phyloP scores from a whole-genome alignment of 2,329 filamentous ascomycete genomes.

The Ophiocordyceps robertsii region DNA sequence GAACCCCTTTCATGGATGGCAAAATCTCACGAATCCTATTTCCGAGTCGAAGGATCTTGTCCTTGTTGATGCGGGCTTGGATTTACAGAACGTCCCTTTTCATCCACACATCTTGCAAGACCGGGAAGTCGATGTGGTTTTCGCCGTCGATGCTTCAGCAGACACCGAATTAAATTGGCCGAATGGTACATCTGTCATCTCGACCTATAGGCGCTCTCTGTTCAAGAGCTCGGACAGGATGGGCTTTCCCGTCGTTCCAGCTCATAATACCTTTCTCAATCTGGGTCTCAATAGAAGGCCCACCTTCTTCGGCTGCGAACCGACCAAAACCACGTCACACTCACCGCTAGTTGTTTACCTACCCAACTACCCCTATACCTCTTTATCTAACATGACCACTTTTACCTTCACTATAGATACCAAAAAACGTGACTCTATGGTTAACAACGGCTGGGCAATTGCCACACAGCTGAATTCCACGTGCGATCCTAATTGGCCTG shows the following conservation, averaged over 20 bases:
- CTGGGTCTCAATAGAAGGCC: constrained; percentile 44
- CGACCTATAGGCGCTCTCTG: constrained; percentile 41
- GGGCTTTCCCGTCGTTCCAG: constrained; percentile 45
- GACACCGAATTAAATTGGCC: constrained; percentile 46
- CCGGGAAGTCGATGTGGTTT: constrained; percentile 46
- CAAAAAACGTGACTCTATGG: constrained; percentile 71
- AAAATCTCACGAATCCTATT: constrained; percentile 26
- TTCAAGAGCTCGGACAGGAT: constrained; percentile 25
- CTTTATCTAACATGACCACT: constrained; percentile 55
- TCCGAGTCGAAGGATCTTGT: constrained; percentile 41
- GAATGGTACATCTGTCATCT: constrained; percentile 43
- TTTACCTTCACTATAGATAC: constrained; percentile 45
- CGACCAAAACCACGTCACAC: constrained; percentile 34
- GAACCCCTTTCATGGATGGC: constrained; percentile 45
- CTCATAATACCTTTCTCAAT: constrained; percentile 40
- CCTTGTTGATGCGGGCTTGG: constrained; percentile 70
- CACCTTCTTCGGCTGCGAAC: constrained; percentile 52
- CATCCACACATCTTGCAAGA: constrained; percentile 42
- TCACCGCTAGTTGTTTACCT: constrained; percentile 74
- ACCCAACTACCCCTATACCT: constrained; percentile 62
- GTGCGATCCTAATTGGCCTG: constrained; percentile 58
- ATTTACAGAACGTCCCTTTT: constrained; percentile 67
- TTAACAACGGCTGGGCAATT: constrained; percentile 71
- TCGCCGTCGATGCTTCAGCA: constrained; percentile 50
- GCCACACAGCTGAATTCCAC: constrained; percentile 76